These are phyloP conservation scores for Dimocarpus longan DNA, from an alignment of 345 rosid genomes.

Conservation along the genomic window DNA sequence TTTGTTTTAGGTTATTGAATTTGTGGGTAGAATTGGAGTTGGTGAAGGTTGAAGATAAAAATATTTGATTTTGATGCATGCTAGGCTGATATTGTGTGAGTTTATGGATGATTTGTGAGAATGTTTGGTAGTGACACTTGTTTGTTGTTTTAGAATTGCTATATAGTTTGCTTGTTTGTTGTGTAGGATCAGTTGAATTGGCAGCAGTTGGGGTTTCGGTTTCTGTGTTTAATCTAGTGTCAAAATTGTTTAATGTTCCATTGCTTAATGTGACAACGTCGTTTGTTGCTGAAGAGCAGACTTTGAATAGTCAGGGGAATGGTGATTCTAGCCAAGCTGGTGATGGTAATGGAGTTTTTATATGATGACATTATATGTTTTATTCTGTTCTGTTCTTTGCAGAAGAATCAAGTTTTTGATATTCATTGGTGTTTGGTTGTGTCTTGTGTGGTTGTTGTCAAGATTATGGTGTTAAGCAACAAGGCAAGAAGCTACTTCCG, in stretches of 20 bases:
- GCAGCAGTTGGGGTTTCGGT: constrained; percentile 92
- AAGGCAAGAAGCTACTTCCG: constrained; percentile 64
- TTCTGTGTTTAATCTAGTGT: constrained; percentile 82
- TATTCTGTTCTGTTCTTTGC: neutral
- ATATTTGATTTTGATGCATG: neutral
- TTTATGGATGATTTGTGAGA: neutral
- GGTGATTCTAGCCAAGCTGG: constrained; percentile 22
- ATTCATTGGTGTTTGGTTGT: neutral
- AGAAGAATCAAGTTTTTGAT: neutral
- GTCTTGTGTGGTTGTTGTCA: constrained; percentile 2
- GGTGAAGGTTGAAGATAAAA: neutral
- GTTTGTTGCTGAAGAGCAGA: constrained; percentile 93
- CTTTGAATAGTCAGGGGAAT: constrained; percentile 33
- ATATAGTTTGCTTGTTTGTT: neutral
- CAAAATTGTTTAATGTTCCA: constrained; percentile 85
- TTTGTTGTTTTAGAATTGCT: neutral
- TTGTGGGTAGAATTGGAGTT: neutral
- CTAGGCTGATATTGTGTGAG: neutral
- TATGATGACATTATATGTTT: neutral
- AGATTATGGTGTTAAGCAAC: constrained; percentile 33
- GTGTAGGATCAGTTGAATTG: constrained; percentile 78
- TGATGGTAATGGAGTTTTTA: constrained; percentile 22
- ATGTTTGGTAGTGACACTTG: neutral
- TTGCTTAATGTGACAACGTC: constrained; percentile 87
- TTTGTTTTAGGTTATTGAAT: neutral